A percentile compares a stretch with the other conserved stretches of the same genome.
Evolutionary conservation across 2,329 filamentous ascomycete genomes (phyloP).

Genomic region (Cladosporium halotolerans): DNA sequence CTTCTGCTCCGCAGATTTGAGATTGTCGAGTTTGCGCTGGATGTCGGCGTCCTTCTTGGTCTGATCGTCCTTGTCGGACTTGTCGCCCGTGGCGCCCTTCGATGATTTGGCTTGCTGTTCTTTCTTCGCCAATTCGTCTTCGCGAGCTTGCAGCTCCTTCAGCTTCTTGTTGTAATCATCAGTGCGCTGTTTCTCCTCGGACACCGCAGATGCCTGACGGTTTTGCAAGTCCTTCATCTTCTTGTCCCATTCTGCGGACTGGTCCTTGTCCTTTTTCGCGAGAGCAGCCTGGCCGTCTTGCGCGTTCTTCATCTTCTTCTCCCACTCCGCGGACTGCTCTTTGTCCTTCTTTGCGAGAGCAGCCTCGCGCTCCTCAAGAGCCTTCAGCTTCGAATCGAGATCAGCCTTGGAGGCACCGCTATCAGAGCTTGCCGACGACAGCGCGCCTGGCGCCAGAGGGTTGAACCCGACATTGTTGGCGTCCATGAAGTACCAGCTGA

Average conservation of each 20-base stretch:
- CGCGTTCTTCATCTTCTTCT: not conserved
- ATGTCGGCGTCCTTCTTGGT: slow-evolving; percentile 1
- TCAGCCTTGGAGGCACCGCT: not conserved
- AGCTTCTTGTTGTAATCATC: slow-evolving; percentile 6
- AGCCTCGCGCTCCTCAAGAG: slow-evolving; percentile 7
- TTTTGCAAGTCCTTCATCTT: not conserved
- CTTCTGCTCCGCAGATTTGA: slow-evolving; percentile 1
- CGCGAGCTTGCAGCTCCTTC: slow-evolving; percentile 5
- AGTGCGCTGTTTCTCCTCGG: not conserved
- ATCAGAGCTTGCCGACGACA: not conserved
- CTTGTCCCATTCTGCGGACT: not conserved
- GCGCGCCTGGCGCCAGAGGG: not conserved
- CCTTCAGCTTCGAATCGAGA: slow-evolving; percentile 7
- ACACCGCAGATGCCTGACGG: not conserved
- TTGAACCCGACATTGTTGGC: slow-evolving; percentile 1
- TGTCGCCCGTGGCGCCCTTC: not conserved
- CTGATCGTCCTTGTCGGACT: not conserved
- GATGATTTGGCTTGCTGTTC: slow-evolving; percentile 2
- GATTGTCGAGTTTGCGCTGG: slow-evolving; percentile 7
- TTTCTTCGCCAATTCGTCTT: slow-evolving; percentile 4
- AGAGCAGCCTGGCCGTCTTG: not conserved
- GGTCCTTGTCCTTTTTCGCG: not conserved
- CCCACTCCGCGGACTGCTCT: not conserved
- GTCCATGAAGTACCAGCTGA: slow-evolving; percentile 7
- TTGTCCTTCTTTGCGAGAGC: not conserved